Base-by-base conservation (phyloP, 2,329 filamentous ascomycete species). In the Apiospora marii region DNA sequence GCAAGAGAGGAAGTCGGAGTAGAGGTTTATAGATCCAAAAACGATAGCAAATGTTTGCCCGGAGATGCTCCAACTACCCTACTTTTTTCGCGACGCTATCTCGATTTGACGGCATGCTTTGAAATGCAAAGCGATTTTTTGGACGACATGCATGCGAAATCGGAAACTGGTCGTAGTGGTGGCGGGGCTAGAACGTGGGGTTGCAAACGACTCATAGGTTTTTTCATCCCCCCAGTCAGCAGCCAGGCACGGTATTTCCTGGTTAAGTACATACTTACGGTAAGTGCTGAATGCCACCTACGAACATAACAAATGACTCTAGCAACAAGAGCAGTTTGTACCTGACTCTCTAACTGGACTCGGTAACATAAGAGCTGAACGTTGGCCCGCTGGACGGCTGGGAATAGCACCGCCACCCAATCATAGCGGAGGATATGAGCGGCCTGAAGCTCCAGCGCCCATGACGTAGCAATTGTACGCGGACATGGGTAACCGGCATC, bases 121-220 rank as follows among this genome's bases (percentile, higher is more conserved):
- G 72, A 73, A 73, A 73, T 73, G 64, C 72, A 72, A 70, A 51
- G 72, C 68, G 48, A 70, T 24, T 70, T 71, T 73, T 72, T 71
- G 72, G 72, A n/a, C 67, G 30, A 13, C 27, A 27, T 61, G 41
- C 41, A 61, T 70, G 72, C 72, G 72, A 73, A 43, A 73, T 73
- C 72, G 72, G 72, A 30, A 34, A 53, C 34, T 34, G 67, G 22
- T 41, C 8, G 37, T 48, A 53, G 68, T 70, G 68, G 68, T 34
- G 68, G 68, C 68, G 68, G 68, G 68, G 68, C 68, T 49, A 41
- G 4, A 64, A 64, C 58, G 58, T 64, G 58, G 58, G 58, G 58
- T 64, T 64, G 30, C 19, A 64, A 49, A 49, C 46, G 46, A 44
- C 43, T 44, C 43, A 64, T 64, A 34, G 34, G n/a, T 64, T 41